Base-by-base conservation (phyloP, 495 filamentous ascomycete genomes). In the Trypethelium eluteriae region DNA sequence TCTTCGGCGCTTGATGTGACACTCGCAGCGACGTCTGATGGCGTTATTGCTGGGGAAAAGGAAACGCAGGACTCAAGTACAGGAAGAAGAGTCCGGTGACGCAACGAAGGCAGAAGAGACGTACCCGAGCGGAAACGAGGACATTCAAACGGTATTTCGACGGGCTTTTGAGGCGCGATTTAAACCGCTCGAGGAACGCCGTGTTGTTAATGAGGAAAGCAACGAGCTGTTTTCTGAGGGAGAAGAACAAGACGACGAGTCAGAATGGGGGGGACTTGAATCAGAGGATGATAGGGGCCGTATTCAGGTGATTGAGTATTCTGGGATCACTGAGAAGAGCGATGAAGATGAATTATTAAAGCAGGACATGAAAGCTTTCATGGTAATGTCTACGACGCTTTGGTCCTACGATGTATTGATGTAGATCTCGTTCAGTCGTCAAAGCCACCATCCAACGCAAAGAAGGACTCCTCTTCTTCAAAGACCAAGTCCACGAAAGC, bases 161-260 rank as follows among this genome's bases (percentile, higher is more conserved):
- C 87, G 85, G 68, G 87, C 90, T 74, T 98, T 98, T 75, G 94
- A 97, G 77, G 84, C 88, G 9, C 86, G 88, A 71, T 98, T 96
- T 76, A 84, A 86, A 69, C 90, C 93, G 11, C 72, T 97, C 32
- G 80, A 68, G 32, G 65, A 49, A 38, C 38, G 56, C 14, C 57
- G 66, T 32, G 67, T 74, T 61, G 62, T 66, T 12, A 65, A 59
- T 25, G 66, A 66, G 67, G 39, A 72, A 68, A 35, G 68, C 38
- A 62, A 56, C 36, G 61, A 73, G 56, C 67, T 66, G 38, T 41
- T 70, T 64, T 35, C 76, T 38, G 73, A 73, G 18, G 73, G 79
- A 36, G 74, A 73, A 56, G 72, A 73, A 14, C 66, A 71, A 2
- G 74, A 73, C 39, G 71, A 78, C 1, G 82, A 78, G 2, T 81